Evolutionary conservation across 2,329 filamentous ascomycete species (phyloP).

Genomic region (Torrubiella hemipterigena): DNA sequence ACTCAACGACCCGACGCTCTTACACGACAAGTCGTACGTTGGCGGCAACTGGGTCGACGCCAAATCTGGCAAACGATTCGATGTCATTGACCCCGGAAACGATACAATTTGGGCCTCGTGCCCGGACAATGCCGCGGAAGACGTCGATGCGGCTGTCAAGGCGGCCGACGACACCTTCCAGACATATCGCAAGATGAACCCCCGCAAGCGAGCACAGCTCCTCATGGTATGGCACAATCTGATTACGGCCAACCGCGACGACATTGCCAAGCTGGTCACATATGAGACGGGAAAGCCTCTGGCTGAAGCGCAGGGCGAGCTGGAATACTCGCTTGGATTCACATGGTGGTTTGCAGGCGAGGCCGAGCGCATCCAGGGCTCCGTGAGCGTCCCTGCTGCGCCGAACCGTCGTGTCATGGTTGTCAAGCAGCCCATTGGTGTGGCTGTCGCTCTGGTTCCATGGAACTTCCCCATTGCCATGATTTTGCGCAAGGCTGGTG

Average conservation of each 20-base stretch:
- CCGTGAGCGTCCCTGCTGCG: slow-evolving; percentile 43
- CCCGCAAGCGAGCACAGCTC: slow-evolving; percentile 20
- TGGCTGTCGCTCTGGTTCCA: slow-evolving; percentile 21
- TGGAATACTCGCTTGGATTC: slow-evolving; percentile 42
- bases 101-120: slow-evolving; percentile 37
- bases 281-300: slow-evolving; percentile 47
- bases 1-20: slow-evolving; percentile 33
- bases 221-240: slow-evolving; percentile 24
- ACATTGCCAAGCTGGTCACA: slow-evolving; percentile 25
- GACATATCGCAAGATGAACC: slow-evolving; percentile 22
- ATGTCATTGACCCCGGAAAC: slow-evolving; percentile 40
- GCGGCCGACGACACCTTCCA: slow-evolving; percentile 24
- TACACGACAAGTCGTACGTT: slow-evolving; percentile 36
- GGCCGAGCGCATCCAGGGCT: slow-evolving; percentile 41
- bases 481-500: slow-evolving; percentile 31
- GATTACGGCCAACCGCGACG: slow-evolving; percentile 21
- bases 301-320: slow-evolving; percentile 38
- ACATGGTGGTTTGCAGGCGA: slow-evolving; percentile 45
- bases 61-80: slow-evolving; percentile 33
- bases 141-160: slow-evolving; percentile 24
- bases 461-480: slow-evolving; percentile 51
- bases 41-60: slow-evolving; percentile 33
- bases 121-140: slow-evolving; percentile 30
- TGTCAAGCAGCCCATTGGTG: slow-evolving; percentile 42
- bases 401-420: slow-evolving; percentile 56